A percentile compares a stretch with the other conserved stretches of the same genome.
Conservation (phyloP, 2,329 filamentous ascomycete species). For the Phyllosticta capitalensis region DNA sequence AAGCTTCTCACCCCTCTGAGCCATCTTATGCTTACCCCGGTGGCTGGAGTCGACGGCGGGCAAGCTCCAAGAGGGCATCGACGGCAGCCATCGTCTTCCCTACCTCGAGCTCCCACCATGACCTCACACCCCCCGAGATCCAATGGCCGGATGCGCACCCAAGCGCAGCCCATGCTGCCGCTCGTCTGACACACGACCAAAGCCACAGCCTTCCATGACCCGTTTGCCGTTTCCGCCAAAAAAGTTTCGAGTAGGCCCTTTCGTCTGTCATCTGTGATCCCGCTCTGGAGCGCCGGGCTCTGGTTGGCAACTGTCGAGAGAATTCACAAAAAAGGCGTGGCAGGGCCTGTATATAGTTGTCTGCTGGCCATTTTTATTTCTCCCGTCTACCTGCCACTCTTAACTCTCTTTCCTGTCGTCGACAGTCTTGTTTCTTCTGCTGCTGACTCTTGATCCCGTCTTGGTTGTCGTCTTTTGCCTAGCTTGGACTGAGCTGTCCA, state of each 20-base stretch:
- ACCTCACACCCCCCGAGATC: no score
- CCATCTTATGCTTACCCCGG: not conserved
- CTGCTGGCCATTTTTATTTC: not conserved
- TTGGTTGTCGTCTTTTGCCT: conserved; percentile 1
- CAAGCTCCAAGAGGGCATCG: not conserved
- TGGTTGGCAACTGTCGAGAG: not conserved
- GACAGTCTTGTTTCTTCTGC: not conserved
- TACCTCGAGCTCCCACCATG: not conserved
- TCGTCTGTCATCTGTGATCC: not conserved
- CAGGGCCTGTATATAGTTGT: conserved; percentile 6
- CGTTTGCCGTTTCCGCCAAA: not conserved
- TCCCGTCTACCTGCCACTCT: conserved; percentile 1
- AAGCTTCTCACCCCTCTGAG: not conserved
- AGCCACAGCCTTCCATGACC: not conserved
- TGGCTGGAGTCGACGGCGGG: not conserved
- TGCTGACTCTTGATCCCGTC: not conserved
- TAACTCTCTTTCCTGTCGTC: not conserved
- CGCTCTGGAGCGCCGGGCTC: not conserved
- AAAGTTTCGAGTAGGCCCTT: not conserved
- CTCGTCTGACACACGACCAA: not conserved
- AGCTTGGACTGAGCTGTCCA: not conserved
- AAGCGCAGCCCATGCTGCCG: not conserved
- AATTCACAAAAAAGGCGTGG: conserved; percentile 1
- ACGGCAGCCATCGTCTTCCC: not conserved
- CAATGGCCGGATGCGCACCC: no score